Conservation (phyloP, 1,139 yeast species). For the Kodamaea sp. region DNA sequence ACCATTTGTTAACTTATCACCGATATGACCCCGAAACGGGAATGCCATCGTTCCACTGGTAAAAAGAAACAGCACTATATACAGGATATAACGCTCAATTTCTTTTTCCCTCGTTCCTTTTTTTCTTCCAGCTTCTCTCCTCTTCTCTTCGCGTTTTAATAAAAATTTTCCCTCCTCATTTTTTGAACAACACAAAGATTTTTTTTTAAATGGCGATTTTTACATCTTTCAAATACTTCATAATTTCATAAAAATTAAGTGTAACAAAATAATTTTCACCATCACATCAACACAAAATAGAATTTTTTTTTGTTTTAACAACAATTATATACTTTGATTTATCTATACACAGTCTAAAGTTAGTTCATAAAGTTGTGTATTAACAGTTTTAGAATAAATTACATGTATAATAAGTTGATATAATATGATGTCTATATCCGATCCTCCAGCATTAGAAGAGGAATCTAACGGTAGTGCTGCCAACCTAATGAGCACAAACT, state of each 20-base stretch:
- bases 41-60: too few relatives aligned
- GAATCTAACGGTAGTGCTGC: constrained; percentile 4
- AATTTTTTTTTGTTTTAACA: constrained; percentile 6
- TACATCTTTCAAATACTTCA: constrained; percentile 1
- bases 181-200: neutral
- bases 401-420: constrained; percentile 1
- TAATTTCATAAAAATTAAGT: constrained; percentile 7
- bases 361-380: too few relatives aligned
- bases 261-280: too few relatives aligned
- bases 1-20: too few relatives aligned
- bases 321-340: constrained; percentile 1
- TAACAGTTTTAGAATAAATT: neutral
- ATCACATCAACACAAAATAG: too few relatives aligned
- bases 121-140: neutral
- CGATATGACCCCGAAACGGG: too few relatives aligned
- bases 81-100: too few relatives aligned
- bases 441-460: constrained; percentile 10
- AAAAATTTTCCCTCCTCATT: neutral
- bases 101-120: neutral
- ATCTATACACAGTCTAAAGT: too few relatives aligned
- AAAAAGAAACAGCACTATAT: too few relatives aligned
- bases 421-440: constrained; percentile 11
- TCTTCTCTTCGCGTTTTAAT: neutral
- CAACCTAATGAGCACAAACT: neutral
- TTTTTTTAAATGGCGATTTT: neutral